Base-by-base conservation (phyloP, 192 early-diverging fungal genomes). In the Chytriomyces sp. region DNA sequence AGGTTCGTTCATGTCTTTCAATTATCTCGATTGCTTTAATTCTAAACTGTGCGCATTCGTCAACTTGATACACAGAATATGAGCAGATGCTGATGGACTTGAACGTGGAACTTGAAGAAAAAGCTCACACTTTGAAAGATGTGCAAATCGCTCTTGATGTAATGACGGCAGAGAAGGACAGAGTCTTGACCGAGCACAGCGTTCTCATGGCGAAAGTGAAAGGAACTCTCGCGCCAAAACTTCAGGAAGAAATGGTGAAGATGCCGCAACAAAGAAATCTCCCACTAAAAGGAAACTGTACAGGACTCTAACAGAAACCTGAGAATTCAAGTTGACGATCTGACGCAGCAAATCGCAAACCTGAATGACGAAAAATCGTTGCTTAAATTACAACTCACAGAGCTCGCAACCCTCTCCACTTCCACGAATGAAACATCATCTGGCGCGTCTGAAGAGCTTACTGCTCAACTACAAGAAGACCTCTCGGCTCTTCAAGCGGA, bases 241-340 rank as follows among this genome's bases (percentile, higher is more conserved):
- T 97, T 64, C 93, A 95, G 78, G 91, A 89, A 10, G 95, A 98
- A 69, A 92, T 93, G 63, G 85, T 86, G 69, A 24, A n/a, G 4
- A 46, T 67, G 50, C 7, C 7, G 3, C 28, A 61, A 35, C 26
- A 5, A 46, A 3, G 9, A 11, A 23, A 2, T 48, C 53, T 57
- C 3, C 5, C 3, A 57, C 20, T 28, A 7, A 20, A 20, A 20
- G 77, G 35, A 35, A 35, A 35, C 5, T 50, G n/a, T n/a, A 47
- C n/a, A 80, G 79, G 73, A 81, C 43, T 46, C 77, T 11, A 69
- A 72, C 57, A 66, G 79, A 53, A 23, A 11, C 18, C 69, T 84
- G 1, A 76, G 80, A 6, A 13, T 28, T 7, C 67, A 77, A 13
- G 64, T 81, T 18, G 75, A 67, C 6, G 13, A 18, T 26, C 43